Evolutionary conservation across 2,329 filamentous ascomycete genomes (phyloP).

Genomic region (Diplodia corticola): DNA sequence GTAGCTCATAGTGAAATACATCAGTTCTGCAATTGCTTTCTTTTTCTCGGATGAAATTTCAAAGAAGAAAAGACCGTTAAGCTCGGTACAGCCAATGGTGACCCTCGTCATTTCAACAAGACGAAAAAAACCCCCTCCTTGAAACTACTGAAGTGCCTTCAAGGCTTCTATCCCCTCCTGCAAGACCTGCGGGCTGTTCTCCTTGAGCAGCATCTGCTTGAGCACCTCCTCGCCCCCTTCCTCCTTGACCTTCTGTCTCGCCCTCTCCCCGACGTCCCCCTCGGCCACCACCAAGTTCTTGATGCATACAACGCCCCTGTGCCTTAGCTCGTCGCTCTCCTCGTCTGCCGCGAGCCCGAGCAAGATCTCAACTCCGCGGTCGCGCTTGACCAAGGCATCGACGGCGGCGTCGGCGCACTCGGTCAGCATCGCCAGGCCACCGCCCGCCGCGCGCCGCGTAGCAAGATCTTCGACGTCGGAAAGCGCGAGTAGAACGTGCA

Average conservation of each 20-base stretch:
- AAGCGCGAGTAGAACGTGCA: conserved; percentile 84
- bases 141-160: conserved; percentile 60
- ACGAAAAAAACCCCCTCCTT: too few species aligned
- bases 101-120: background rate
- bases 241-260: conserved; percentile 45
- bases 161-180: conserved; percentile 70
- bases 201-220: conserved; percentile 69
- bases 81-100: background rate
- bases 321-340: conserved; percentile 66
- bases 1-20: background rate
- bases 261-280: conserved; percentile 60
- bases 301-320: conserved; percentile 73
- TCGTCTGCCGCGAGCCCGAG: conserved; percentile 75
- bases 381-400: conserved; percentile 66
- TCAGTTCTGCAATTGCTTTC: background rate
- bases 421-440: conserved; percentile 82
- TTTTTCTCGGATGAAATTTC: background rate
- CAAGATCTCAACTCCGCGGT: conserved; percentile 74
- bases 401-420: conserved; percentile 71
- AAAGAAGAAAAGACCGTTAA: background rate
- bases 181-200: conserved; percentile 67
- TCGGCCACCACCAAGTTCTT: conserved; percentile 70
- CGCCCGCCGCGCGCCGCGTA: conserved; percentile 81
- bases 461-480: conserved; percentile 80
- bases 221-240: conserved; percentile 67